These are phyloP conservation scores for Lotus japonicus DNA, from an alignment of 306 rosid genomes.

Conservation along the genomic window DNA sequence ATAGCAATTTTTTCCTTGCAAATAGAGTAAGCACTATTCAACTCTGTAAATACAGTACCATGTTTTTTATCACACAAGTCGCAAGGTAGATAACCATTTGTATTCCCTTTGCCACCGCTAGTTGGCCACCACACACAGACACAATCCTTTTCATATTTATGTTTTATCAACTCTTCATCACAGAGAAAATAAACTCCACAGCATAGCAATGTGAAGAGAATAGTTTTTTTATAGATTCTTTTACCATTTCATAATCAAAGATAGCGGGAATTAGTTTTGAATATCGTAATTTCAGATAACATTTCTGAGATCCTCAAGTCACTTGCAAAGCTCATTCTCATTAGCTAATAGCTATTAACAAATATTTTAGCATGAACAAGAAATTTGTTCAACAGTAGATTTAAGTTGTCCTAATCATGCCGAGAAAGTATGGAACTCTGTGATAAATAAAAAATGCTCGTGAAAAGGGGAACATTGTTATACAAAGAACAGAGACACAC, in stretches of 20 bases:
- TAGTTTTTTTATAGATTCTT: background rate
- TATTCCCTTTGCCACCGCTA: background rate
- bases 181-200: background rate
- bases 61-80: background rate
- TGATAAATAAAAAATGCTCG: background rate
- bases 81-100: background rate
- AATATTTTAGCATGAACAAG: background rate
- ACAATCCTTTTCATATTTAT: background rate
- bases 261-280: background rate
- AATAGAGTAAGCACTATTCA: background rate
- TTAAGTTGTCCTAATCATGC: background rate
- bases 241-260: background rate
- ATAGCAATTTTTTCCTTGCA: background rate
- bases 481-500: background rate
- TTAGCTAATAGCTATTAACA: too few relatives aligned
- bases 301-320: background rate
- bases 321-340: background rate
- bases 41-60: background rate
- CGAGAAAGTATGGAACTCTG: background rate
- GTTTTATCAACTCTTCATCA: conserved; percentile 1
- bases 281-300: background rate
- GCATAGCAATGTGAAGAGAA: background rate
- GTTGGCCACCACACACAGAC: background rate
- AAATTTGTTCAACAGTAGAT: background rate
- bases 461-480: background rate